These are phyloP conservation scores for Globisporangium orthogonon DNA, from an alignment of 352 stramenopile species.

Conservation along the genomic window DNA sequence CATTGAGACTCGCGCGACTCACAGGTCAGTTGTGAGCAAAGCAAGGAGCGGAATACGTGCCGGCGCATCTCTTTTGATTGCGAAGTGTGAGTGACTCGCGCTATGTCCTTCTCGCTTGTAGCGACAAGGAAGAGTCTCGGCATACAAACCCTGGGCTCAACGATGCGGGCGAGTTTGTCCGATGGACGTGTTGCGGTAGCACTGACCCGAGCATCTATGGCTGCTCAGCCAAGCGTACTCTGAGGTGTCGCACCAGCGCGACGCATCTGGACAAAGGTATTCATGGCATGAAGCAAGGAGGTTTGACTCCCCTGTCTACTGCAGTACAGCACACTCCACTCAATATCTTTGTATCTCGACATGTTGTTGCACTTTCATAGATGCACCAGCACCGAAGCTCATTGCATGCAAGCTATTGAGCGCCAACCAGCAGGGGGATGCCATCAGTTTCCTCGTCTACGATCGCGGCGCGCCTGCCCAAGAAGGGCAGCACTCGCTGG, in stretches of 20 bases:
- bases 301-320: background rate
- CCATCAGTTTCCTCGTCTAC: conserved; percentile 38
- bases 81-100: no score
- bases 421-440: conserved; percentile 9
- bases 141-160: conserved; percentile 52
- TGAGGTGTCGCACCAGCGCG: background rate
- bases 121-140: conserved; percentile 28
- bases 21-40: conserved; percentile 14
- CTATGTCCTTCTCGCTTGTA: background rate
- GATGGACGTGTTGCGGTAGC: conserved; percentile 57
- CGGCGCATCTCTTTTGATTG: background rate
- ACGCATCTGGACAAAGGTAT: conserved; percentile 1
- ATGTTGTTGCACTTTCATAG: background rate
- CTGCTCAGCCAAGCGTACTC: conserved; percentile 21
- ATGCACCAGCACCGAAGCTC: conserved; percentile 27
- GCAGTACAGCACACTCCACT: background rate
- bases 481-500: conserved; percentile 11
- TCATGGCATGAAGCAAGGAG: background rate
- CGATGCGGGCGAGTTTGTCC: conserved; percentile 47
- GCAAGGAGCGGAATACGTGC: no score
- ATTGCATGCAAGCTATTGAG: conserved; percentile 27
- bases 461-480: conserved; percentile 28
- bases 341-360: background rate
- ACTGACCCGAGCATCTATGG: conserved; percentile 46
- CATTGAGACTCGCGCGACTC: conserved; percentile 19